Evolutionary conservation across 1,284 basidiomycete species (phyloP), one percentile per base, ranked within the genome.

Genomic region (Microbotryum scabiosae): DNA sequence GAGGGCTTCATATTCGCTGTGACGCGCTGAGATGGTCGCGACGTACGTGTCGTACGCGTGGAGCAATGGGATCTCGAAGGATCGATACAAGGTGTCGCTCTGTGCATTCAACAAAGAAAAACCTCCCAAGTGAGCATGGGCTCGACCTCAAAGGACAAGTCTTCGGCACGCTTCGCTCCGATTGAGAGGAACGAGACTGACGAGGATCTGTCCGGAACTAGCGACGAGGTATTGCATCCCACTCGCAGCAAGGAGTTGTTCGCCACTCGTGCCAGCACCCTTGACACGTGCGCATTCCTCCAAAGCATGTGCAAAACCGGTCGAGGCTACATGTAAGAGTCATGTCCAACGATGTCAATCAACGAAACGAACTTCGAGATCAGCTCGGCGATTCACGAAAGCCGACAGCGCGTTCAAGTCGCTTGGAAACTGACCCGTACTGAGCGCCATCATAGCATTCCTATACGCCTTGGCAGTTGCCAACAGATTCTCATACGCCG

Each of bases 181-280:
- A 12, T 18, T 12, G 25, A 10, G 23, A 18, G n/a, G 8, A 5
- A 5, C 30, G 26, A 2, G 14, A 58, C 67, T 52, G 18, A 70
- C 69, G 0, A 70, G 61, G 7, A 70, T 67, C 59, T 70, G 67
- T 1, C 65, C 57, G 20, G 62, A 61, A 45, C 67, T 68, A 0
- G 70, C 67, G 7, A 70, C 60, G 60, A 71, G 65, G 54, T 70
- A 71, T 18, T 71, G 70, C 26, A 71, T 32, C 3, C 70, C 70
- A 28, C 60, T 63, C 18, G 70, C 70, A 0, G 70, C 70, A 36
- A 71, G 25, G 10, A 71, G 30, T 32, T 59, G 51, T 32, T 70
- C 68, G 4, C 61, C 70, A 43, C 64, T 65, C 43, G 66, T 66
- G 2, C 62, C 66, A 5, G 69, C 64, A 12, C 70, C 70, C 51